Evolutionary conservation across 2,329 filamentous ascomycete genomes (phyloP), one percentile per base, ranked within the genome.

Genomic region (Pseudocercospora fuligena): DNA sequence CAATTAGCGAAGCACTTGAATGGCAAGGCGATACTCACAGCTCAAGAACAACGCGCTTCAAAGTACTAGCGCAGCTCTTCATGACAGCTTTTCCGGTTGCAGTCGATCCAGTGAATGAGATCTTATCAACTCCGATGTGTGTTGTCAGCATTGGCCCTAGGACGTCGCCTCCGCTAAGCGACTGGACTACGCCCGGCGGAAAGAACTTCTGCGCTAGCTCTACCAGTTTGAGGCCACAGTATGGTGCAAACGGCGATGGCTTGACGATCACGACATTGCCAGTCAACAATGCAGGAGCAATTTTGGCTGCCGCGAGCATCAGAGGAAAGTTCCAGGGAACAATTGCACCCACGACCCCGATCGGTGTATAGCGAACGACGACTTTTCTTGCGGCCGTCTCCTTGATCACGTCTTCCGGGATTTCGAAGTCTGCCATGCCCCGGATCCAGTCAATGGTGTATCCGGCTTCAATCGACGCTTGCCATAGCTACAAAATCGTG

Each of bases 31-130:
- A 31, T 31, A 31, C 29, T 31, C 29, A 31, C 29, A 89, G 82
- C 75, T 90, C 88, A 14, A 90, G 82, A 1, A 85, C 88, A 19
- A 88, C 82, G 47, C 87, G 80, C 81, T 89, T 90, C 25, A 90
- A 77, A 0, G 86, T 87, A 74, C 83, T 82, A 23, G 84, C 80
- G 61, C 82, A 83, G n/a, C 81, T 83, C 63, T 82, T 82, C 82
- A 88, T 84, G 61, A 90, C 84, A 75, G 83, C 84, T 80, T 89
- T 89, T 8, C 88, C 88, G 0, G 86, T 89, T 0, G 81, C 80
- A 6, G 82, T 86, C 11, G 86, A 88, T 2, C 88, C 88, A 0
- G 88, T 90, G 77, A 90, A 90, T 69, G 82, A 83, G 74, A 90
- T 85, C 81, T 89, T 90, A 65, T 84, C 82, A 63, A 90, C 83